Conservation (phyloP, 805 yeast genomes). For the Nakazawaea sp. region DNA sequence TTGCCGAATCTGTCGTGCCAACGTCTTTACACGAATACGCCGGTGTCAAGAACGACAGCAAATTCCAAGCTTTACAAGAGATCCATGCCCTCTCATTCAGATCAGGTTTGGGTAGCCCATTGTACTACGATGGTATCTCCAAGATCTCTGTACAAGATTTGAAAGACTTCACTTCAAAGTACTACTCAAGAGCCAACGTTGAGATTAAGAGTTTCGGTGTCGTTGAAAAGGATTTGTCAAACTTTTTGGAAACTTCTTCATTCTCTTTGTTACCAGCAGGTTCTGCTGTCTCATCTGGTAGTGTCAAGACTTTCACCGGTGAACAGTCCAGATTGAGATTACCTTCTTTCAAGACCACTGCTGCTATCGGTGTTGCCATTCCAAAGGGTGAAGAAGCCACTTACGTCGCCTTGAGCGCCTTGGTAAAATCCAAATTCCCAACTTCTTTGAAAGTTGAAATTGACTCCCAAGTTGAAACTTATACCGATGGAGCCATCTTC, state of each 20-base stretch:
- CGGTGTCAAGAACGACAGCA: slow-evolving; percentile 43
- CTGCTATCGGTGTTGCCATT: slow-evolving; percentile 78
- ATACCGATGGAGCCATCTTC: slow-evolving; percentile 78
- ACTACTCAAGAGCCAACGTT: slow-evolving; percentile 65
- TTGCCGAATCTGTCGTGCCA: slow-evolving; percentile 76
- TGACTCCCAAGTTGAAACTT: slow-evolving; percentile 49
- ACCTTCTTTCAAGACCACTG: slow-evolving; percentile 56
- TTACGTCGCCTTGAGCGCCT: slow-evolving; percentile 65
- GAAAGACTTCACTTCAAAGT: slow-evolving; percentile 56
- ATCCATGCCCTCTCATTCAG: slow-evolving; percentile 80
- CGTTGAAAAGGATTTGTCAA: slow-evolving; percentile 57
- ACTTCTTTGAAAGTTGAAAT: slow-evolving; percentile 49
- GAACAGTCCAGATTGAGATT: slow-evolving; percentile 60
- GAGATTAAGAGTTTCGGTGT: slow-evolving; percentile 72
- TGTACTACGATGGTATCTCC: slow-evolving; percentile 61
- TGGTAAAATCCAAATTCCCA: slow-evolving; percentile 43
- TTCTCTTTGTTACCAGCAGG: slow-evolving; percentile 62
- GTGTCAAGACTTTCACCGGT: slow-evolving; percentile 47
- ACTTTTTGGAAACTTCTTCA: slow-evolving; percentile 60
- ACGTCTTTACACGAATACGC: slow-evolving; percentile 59
- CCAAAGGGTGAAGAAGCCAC: slow-evolving; percentile 54
- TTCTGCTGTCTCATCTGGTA: slow-evolving; percentile 33
- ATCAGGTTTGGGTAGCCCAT: slow-evolving; percentile 80
- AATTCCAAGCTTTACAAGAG: slow-evolving; percentile 63
- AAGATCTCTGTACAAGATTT: slow-evolving; percentile 58